Conservation (phyloP, 345 rosid species). For the Brassica nigra region DNA sequence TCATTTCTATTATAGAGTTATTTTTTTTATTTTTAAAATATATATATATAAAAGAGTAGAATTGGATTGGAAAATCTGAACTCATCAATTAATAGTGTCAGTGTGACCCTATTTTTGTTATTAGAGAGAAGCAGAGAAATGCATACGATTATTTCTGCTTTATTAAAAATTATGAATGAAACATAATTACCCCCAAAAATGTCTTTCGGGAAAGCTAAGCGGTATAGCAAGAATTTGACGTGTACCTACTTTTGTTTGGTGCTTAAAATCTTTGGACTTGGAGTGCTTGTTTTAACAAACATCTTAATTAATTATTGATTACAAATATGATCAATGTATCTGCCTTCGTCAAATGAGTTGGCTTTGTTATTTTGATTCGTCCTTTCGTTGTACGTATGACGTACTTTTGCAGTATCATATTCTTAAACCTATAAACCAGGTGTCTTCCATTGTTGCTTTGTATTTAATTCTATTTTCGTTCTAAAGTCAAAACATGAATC, state of each 20-base stretch:
- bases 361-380: slow-evolving; percentile 25
- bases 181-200: slow-evolving; percentile 3
- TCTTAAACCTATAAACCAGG: slow-evolving; percentile 18
- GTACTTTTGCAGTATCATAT: slow-evolving; percentile 27
- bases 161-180: not conserved
- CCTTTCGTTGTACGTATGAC: slow-evolving; percentile 42
- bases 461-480: slow-evolving; percentile 3
- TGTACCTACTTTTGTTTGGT: slow-evolving; percentile 6
- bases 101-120: not conserved
- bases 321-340: slow-evolving; percentile 21
- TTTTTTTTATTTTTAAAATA: no score
- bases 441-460: slow-evolving; percentile 30
- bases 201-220: slow-evolving; percentile 15
- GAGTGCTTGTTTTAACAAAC: slow-evolving; percentile 3
- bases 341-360: slow-evolving; percentile 31
- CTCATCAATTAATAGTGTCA: not conserved
- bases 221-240: slow-evolving; percentile 7
- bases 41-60: no score
- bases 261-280: slow-evolving; percentile 11
- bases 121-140: not conserved
- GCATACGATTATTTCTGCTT: not conserved
- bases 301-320: slow-evolving; percentile 3
- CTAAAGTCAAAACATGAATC: slow-evolving; percentile 37
- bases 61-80: no score
- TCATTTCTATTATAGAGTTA: no score